Base-by-base conservation (phyloP, 2,329 filamentous ascomycete genomes). In the Alternaria rosae region DNA sequence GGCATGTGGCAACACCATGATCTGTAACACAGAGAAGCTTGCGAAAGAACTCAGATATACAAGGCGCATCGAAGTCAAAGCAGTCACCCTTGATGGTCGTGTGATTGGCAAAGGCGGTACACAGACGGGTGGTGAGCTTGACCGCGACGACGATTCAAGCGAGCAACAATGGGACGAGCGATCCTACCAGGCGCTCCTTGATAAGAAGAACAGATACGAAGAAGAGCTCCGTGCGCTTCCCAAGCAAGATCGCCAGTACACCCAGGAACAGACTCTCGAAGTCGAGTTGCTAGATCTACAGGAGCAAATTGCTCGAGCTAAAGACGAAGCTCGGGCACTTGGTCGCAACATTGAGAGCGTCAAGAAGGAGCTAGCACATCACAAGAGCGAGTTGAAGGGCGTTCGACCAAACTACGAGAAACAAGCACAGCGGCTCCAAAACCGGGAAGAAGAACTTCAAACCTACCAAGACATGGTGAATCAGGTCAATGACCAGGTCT, bases 91-190 rank as follows among this genome's bases (percentile, higher is more conserved):
- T 12, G 94, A 98, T 75, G 95, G 95, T n/a, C 94, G 91, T 57
- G 91, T 99, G 63, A 97, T 99, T 67, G 93, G 97, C 82, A 98
- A 98, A 78, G 93, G 92, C 47, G 95, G 95, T 74, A 86, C 96
- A 55, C 98, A 99, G 91, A 98, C 95, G 51, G 95, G 95, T 84
- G 95, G 95, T 68, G 91, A 93, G 64, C 91, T 93, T 28, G 90
- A 89, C 1, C 63, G 71, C 7, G 72, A 72, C n/a, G 88, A 91
- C 47, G 87, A 89, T 48, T 89, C 90, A 57, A 88, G 87, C 61
- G 91, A 93, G 67, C 90, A 93, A 60, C 88, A 91, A 54, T 98
- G 96, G 81, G 94, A 97, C 72, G 94, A 97, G 70, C 88, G 91
- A 8, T 93, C 97, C 70, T 88, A 97, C 28, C 92, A 97, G 67